Base-by-base conservation (phyloP, 2,329 filamentous ascomycete genomes). In the Teratosphaeriaceae sp. region DNA sequence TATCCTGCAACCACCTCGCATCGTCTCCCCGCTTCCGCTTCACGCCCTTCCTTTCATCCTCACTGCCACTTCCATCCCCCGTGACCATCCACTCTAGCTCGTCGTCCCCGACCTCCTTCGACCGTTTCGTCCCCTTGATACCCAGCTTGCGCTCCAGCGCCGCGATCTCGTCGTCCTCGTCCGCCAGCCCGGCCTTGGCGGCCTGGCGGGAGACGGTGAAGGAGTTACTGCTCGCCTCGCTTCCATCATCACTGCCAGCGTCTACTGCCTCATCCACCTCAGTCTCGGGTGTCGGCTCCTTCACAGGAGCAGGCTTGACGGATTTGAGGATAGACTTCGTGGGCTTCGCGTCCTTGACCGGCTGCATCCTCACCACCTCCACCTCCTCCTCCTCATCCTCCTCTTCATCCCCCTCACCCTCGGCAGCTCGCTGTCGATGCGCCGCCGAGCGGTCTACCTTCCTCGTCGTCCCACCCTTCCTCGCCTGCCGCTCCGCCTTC, bases 131-230 rank as follows among this genome's bases (percentile, higher is more conserved):
- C 19, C 80, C 79, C 59, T 82, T 86, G 24, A 96, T 75, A 0
- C 92, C 90, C 2, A 98, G 69, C 58, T 86, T 94, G 63, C 83
- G 88, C 67, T 98, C 92, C 23, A 96, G 70, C 2, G 81, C 81
- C 16, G 84, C 82, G 53, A 98, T 97, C 54, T 95, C 88, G 2
- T 81, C 85, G 57, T 97, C 88, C 45, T 98, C 90, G 48, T 86
- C 73, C 1, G 78, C 81, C 3, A 96, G 69, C 53, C 77, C 79
- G 3, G 82, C 51, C 38, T 54, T 57, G 8, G 50, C 55, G 16
- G 50, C 46, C 29, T 46, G 46, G 42, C 26, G 55, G 39, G 50
- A 51, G n/a, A 53, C 35, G 9, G 40, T 44, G 30, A 50, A 47
- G 7, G 48, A 51, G 42, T 38, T n/a, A n/a, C n/a, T n/a, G n/a